A percentile compares a stretch with the other conserved stretches of the same genome.
Evolutionary conservation across 441 rosid genomes (phyloP).

Genomic region (Adansonia rubrostipa): DNA sequence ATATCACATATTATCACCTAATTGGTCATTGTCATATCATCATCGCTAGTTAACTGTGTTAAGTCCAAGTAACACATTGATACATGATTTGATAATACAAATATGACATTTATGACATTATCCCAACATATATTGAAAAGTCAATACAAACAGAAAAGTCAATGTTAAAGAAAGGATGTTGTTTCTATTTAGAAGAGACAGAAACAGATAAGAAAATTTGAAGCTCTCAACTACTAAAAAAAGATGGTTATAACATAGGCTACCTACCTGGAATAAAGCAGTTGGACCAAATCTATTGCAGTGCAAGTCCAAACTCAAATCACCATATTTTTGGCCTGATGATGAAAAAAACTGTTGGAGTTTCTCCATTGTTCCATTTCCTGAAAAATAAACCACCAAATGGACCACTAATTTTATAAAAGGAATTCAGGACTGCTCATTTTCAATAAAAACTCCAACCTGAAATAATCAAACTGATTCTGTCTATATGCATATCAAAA

Average conservation of each 20-base stretch:
- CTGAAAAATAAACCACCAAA: conserved; percentile 50
- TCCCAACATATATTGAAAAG: background rate
- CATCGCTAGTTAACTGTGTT: background rate
- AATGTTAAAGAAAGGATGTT: conserved; percentile 4
- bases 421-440: conserved; percentile 16
- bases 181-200: background rate
- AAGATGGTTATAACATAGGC: conserved; percentile 24
- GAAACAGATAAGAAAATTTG: conserved; percentile 8
- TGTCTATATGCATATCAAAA: conserved; percentile 1
- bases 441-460: conserved; percentile 21
- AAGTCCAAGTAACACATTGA: background rate
- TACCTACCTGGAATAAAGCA: conserved; percentile 86
- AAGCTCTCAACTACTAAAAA: conserved; percentile 15
- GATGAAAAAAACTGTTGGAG: conserved; percentile 71
- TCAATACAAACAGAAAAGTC: background rate
- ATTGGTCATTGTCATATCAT: background rate
- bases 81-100: too few species aligned
- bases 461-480: background rate
- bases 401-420: conserved; percentile 28
- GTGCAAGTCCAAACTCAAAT: conserved; percentile 91
- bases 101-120: background rate
- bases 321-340: conserved; percentile 82
- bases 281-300: conserved; percentile 97
- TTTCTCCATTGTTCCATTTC: conserved; percentile 96
- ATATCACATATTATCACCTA: background rate